Evolutionary conservation across 2,329 filamentous ascomycete species (phyloP).

Genomic region (Ophiocordyceps camponoti-saundersi): DNA sequence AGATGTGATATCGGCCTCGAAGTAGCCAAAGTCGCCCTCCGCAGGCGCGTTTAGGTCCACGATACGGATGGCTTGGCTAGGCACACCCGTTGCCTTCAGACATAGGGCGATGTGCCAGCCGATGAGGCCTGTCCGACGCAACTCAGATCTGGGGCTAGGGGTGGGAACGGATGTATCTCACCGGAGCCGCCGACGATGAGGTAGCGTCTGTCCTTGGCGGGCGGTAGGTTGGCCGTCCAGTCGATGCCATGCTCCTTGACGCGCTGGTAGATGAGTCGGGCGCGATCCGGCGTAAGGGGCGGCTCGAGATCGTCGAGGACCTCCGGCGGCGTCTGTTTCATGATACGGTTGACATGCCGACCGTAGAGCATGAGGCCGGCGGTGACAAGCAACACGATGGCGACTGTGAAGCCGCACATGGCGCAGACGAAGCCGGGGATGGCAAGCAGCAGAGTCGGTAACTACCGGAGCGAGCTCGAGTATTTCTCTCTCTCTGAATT

Average conservation of each 20-base stretch:
- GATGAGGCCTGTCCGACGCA: constrained; percentile 25
- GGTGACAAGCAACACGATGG: constrained; percentile 3
- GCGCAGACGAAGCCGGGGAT: background rate
- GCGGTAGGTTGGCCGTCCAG: constrained; percentile 20
- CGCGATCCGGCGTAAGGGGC: constrained; percentile 17
- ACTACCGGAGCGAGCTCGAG: too few relatives aligned
- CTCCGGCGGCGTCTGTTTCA: constrained; percentile 18
- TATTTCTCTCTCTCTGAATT: too few relatives aligned
- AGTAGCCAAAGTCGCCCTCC: constrained; percentile 25
- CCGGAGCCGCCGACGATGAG: constrained; percentile 29
- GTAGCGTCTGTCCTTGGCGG: constrained; percentile 22
- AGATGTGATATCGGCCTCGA: constrained; percentile 32
- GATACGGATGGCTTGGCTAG: constrained; percentile 32
- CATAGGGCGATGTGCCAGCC: constrained; percentile 36
- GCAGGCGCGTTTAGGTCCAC: constrained; percentile 30
- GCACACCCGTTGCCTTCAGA: constrained; percentile 33
- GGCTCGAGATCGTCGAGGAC: constrained; percentile 12
- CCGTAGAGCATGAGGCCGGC: constrained; percentile 8
- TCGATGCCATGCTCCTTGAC: constrained; percentile 19
- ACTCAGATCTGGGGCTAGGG: background rate
- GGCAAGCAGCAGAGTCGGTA: too few relatives aligned
- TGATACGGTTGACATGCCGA: constrained; percentile 17
- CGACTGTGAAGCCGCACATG: background rate
- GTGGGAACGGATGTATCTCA: constrained; percentile 8
- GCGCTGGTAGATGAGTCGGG: constrained; percentile 17